phyloP scores from a whole-genome alignment of 116 monocot genomes.

The Papilionanthe hybrid region DNA sequence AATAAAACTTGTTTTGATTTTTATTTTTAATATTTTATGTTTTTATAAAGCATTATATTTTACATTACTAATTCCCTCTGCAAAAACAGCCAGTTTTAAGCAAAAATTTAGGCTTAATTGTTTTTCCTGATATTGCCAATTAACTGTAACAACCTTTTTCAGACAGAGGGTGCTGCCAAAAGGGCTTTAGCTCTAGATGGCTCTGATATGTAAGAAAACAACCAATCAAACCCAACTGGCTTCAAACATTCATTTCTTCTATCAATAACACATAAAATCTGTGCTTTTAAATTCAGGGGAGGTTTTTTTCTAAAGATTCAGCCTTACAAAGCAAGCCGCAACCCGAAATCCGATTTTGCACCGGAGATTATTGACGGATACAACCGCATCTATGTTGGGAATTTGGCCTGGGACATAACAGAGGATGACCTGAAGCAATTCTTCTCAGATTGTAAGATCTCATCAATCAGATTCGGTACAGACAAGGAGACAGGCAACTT shows the following conservation, averaged over 20 bases:
- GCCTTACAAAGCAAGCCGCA: slow-evolving; percentile 53
- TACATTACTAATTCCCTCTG: no score
- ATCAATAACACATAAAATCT: not conserved
- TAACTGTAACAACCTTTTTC: slow-evolving; percentile 7
- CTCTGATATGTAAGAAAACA: slow-evolving; percentile 81
- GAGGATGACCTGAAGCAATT: slow-evolving; percentile 74
- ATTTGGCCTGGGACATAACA: slow-evolving; percentile 85
- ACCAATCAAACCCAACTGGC: not conserved
- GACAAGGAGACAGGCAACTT: slow-evolving; percentile 88
- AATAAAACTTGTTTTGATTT: no score
- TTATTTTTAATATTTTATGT: no score
- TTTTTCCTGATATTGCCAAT: no score
- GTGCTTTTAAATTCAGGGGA: slow-evolving; percentile 53
- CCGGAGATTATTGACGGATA: slow-evolving; percentile 84
- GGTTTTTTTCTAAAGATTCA: slow-evolving; percentile 92
- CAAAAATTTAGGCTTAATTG: no score
- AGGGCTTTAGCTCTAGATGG: slow-evolving; percentile 91
- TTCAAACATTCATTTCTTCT: not conserved
- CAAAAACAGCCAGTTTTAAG: no score
- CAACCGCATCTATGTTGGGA: slow-evolving; percentile 83
- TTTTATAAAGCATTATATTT: no score
- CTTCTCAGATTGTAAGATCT: slow-evolving; percentile 66
- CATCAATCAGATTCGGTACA: slow-evolving; percentile 64
- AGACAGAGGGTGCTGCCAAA: slow-evolving; percentile 95
- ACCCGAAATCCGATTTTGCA: slow-evolving; percentile 48